These are phyloP conservation scores for Apiospora rasikravindrae DNA, from an alignment of 2,329 filamentous ascomycete genomes.

Conservation along the genomic window DNA sequence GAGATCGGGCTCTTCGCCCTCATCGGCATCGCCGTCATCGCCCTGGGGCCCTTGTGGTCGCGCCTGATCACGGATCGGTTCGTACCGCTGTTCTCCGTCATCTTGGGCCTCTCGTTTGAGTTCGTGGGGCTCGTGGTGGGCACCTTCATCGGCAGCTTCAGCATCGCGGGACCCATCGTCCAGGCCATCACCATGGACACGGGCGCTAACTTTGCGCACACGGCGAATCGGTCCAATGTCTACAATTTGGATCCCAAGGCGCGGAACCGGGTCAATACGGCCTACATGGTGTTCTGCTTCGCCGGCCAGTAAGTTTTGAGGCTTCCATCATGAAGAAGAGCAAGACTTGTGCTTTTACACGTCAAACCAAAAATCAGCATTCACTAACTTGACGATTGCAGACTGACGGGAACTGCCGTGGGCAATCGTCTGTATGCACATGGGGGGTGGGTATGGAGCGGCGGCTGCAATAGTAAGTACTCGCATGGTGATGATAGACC, in stretches of 20 bases:
- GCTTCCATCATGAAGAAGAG: neutral
- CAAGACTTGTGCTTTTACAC: too few relatives aligned
- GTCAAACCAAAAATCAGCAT: too few relatives aligned
- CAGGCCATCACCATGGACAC: constrained; percentile 75
- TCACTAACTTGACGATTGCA: neutral
- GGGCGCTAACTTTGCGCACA: constrained; percentile 74
- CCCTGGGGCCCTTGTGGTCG: constrained; percentile 71
- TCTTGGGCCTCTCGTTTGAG: constrained; percentile 64
- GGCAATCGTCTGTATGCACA: constrained; percentile 58
- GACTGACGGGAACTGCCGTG: constrained; percentile 67
- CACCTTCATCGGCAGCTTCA: constrained; percentile 69
- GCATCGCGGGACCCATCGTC: constrained; percentile 73
- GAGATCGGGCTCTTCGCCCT: constrained; percentile 80
- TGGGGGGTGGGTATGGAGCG: constrained; percentile 57
- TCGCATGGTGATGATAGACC: neutral
- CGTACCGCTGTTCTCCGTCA: constrained; percentile 69
- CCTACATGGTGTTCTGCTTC: constrained; percentile 80
- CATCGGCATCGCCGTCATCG: constrained; percentile 74
- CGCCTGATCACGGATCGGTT: constrained; percentile 73
- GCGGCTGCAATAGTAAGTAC: constrained; percentile 45
- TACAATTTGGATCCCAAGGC: constrained; percentile 74
- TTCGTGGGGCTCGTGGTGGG: constrained; percentile 69
- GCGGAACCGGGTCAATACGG: constrained; percentile 78
- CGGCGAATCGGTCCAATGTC: constrained; percentile 73
- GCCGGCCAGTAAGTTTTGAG: constrained; percentile 61